These are phyloP conservation scores for Chenopodium berlandieri DNA, from an alignment of 148 eudicot species.

Conservation along the genomic window DNA sequence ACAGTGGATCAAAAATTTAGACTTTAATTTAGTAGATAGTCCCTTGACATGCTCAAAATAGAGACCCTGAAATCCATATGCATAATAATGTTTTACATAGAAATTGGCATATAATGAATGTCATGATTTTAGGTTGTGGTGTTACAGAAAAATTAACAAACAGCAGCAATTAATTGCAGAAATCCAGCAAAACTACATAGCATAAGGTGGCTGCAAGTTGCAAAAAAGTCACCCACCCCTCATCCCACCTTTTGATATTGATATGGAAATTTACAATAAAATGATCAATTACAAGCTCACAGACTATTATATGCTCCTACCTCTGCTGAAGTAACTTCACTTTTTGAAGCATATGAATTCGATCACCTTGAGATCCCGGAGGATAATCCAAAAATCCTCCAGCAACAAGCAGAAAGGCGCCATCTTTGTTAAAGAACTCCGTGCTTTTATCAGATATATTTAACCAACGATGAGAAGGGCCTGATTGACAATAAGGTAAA, in stretches of 20 bases:
- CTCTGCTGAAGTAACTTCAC: constrained; percentile 83
- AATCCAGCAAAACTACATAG: not conserved
- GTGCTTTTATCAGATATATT: constrained; percentile 44
- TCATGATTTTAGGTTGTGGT: not conserved
- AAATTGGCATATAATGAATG: not conserved
- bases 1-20: not conserved
- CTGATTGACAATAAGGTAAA: constrained; percentile 37
- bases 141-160: not conserved
- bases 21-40: not conserved
- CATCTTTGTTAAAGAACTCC: constrained; percentile 37
- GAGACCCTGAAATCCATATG: not conserved
- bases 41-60: not conserved
- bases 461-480: constrained; percentile 73
- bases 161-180: not conserved
- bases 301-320: constrained; percentile 39
- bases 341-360: constrained; percentile 45
- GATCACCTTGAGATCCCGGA: constrained; percentile 26
- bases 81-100: no score
- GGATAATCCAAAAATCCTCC: constrained; percentile 48
- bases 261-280: not conserved
- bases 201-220: not conserved
- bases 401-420: constrained; percentile 54
- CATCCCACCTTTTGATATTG: not conserved
- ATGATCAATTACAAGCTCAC: constrained; percentile 12
- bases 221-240: not conserved